Evolutionary conservation across 106 monocot genomes (phyloP), one percentile per base, ranked within the genome.

Genomic region (Dendrobium huoshanense): DNA sequence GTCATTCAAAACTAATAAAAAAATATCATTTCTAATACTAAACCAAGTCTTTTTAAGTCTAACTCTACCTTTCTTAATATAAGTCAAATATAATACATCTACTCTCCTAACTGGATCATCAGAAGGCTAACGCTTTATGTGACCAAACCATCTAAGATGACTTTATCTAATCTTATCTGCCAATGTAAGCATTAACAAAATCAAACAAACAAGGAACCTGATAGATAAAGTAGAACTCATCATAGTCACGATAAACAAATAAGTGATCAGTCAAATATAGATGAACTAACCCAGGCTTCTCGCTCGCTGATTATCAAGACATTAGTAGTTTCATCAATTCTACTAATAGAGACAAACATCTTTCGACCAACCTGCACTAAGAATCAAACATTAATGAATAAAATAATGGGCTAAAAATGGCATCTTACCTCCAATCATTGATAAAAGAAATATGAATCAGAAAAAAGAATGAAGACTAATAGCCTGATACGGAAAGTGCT

Each of bases 291-390:
- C 96, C 96, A 96, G 24, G 96, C 96, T 89, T 94, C 85, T 86
- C 79, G 92, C 87, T 96, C 96, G 58, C 96, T 96, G 49, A 96
- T 90, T 81, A 94, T 92, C 64, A 96, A 68, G 82, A 88, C 92
- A 89, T 92, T 89, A 43, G 86, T 89, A 11, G 70, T 87, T 83
- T 96, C 96, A 84, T 96, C 90, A 77, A 92, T 79, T 77, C 87
- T 88, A 64, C 72, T 86, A 77, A 96, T 94, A 68, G 83, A 86
- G 11, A 94, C 96, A 83, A 70, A 78, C 65, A 96, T 79, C 47
- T 75, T 79, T 22, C 90, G 82, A 75, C 94, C 92, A 68, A 96
- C 92, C 96, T 96, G 82, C 81, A 84, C 41, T 51, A 84, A 22
- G 19, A 83, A 82, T 18, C 85, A 82, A 27, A 51, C 9, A 4